Conservation (phyloP, 352 stramenopile genomes). For the Pythium dissimile region DNA sequence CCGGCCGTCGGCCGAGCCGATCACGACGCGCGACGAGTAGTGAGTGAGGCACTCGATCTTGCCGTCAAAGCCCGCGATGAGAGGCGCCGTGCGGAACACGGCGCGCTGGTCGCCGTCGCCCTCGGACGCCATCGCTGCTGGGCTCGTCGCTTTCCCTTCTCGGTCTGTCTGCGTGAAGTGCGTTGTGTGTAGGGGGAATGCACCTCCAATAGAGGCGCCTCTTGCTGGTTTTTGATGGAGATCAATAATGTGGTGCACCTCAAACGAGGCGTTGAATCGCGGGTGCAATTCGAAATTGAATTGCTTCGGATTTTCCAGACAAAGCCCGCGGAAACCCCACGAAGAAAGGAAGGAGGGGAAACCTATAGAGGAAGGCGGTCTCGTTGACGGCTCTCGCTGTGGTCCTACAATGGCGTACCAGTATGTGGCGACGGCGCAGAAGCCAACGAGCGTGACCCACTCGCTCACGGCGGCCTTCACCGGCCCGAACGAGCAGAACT, state of each 20-base stretch:
- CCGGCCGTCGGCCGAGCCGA: slow-evolving; percentile 74
- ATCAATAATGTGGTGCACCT: slow-evolving; percentile 1
- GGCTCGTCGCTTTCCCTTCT: not conserved
- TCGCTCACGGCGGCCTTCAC: slow-evolving; percentile 91
- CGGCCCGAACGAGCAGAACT: slow-evolving; percentile 80
- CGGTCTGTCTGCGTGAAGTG: not conserved
- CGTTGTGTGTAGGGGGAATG: not conserved
- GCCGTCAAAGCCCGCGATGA: slow-evolving; percentile 74
- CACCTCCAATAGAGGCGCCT: slow-evolving; percentile 4
- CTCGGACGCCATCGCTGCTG: slow-evolving; percentile 25
- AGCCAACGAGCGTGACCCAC: slow-evolving; percentile 91
- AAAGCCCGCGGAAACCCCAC: slow-evolving; percentile 13
- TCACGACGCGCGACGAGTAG: slow-evolving; percentile 84
- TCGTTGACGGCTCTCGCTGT: not conserved
- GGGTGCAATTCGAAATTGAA: slow-evolving; percentile 23
- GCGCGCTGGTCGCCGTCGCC: slow-evolving; percentile 39
- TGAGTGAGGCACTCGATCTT: slow-evolving; percentile 84
- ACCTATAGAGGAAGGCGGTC: not conserved
- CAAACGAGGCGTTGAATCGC: not conserved
- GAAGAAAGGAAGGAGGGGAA: not conserved
- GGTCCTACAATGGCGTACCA: slow-evolving; percentile 86
- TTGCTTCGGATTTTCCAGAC: slow-evolving; percentile 6
- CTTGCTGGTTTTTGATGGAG: not conserved
- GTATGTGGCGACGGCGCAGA: slow-evolving; percentile 93
- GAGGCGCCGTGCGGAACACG: slow-evolving; percentile 70